Base-by-base conservation (phyloP, 305 asterid genomes). In the Solanum hybrid region DNA sequence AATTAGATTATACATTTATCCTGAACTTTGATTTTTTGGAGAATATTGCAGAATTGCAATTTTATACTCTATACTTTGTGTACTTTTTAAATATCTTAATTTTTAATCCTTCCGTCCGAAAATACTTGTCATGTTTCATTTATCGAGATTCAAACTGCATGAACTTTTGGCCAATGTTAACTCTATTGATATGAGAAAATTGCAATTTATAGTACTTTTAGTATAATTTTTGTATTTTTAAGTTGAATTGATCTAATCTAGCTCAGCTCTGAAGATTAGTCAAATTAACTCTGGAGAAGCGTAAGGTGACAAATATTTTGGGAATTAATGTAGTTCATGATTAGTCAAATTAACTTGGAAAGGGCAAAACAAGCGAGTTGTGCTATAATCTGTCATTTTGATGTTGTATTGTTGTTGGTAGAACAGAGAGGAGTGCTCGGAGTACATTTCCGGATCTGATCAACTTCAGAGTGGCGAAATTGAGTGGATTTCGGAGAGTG, bases 401-500 rank as follows among this genome's bases (percentile, higher is more conserved):
- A 89, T 40, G 33, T 29, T 14, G 10, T 86, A 24, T 85, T 91
- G 64, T 81, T 91, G 69, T 64, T 92, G 88, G 57, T 87, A 89
- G 82, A 90, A 87, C 94, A 96, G 99, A 96, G 93, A 93, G 91
- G 94, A 97, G 99, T 89, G 99, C 99, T 26, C 93, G 98, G 95
- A 96, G 98, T 93, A 97, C 99, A 26, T 97, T 97, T 91, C 99
- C 99, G 11, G 95, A 95, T 90, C 91, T 97, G 95, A 95, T 97
- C 24, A 95, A 95, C 94, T 97, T 97, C 93, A 93, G 98, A 93
- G 86, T 94, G 16, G 99, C 95, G 11, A 96, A 95, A 92, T 71
- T 97, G 96, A 95, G 90, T 87, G 98, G 98, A 39, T 96, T 97
- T 89, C 95, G 99, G 46, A 94, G 99, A 86, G 97, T 95, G 88